Conservation (phyloP, 495 filamentous ascomycete genomes). For the Neurospora discreta region DNA sequence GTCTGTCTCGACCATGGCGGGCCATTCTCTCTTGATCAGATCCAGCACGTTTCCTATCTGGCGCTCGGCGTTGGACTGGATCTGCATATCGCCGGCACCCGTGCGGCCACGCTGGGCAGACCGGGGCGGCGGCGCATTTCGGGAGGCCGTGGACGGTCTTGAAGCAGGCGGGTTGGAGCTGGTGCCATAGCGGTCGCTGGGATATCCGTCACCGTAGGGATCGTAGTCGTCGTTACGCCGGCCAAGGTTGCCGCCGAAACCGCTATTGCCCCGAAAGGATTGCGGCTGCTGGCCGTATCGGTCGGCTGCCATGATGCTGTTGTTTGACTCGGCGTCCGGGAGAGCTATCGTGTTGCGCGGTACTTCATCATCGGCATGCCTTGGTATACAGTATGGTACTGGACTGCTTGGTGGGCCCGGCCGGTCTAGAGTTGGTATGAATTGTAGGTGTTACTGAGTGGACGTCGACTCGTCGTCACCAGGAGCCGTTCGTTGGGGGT, state of each 20-base stretch:
- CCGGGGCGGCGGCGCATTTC: slow-evolving; percentile 18
- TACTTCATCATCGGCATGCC: slow-evolving; percentile 11
- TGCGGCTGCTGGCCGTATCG: slow-evolving; percentile 21
- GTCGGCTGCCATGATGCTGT: slow-evolving; percentile 28
- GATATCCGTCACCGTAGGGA: slow-evolving; percentile 34
- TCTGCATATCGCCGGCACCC: slow-evolving; percentile 10
- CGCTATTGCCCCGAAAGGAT: slow-evolving; percentile 27
- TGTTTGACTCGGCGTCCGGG: neutral
- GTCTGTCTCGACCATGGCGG: slow-evolving; percentile 74
- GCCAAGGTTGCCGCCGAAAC: slow-evolving; percentile 20
- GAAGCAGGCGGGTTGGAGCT: neutral
- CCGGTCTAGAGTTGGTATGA: neutral
- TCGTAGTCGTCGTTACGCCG: slow-evolving; percentile 33
- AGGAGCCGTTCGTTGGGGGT: neutral
- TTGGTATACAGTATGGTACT: neutral
- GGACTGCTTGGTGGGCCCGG: neutral
- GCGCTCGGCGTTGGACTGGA: slow-evolving; percentile 31
- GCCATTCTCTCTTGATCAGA: slow-evolving; percentile 78
- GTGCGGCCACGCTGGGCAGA: slow-evolving; percentile 17
- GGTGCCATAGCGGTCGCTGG: slow-evolving; percentile 24
- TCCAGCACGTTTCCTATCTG: slow-evolving; percentile 39
- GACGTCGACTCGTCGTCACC: neutral
- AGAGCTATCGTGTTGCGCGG: slow-evolving; percentile 10
- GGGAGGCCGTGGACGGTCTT: slow-evolving; percentile 11
- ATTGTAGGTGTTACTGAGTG: neutral